Base-by-base conservation (phyloP, 2,329 filamentous ascomycete genomes). In the Cladosporium sp. region DNA sequence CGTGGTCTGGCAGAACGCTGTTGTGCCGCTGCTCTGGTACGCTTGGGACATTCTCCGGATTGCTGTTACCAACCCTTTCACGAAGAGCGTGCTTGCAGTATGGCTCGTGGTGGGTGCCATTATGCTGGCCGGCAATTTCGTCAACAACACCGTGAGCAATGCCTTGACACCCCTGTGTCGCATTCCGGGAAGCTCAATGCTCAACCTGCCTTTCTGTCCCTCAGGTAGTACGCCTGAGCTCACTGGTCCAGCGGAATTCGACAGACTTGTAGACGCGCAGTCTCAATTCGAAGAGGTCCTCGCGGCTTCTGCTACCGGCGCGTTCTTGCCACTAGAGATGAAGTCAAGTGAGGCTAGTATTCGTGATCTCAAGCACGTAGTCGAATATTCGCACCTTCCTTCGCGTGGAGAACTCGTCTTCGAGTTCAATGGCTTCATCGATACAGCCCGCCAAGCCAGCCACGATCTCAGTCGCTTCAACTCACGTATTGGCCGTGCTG, bases 391-490 rank as follows among this genome's bases (percentile, higher is more conserved):
- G 65, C 80, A 84, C 20, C 77, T 94, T 0, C 83, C 85, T 25
- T 84, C 83, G 12, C 84, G 84, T 30, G 82, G 88, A 37, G 87
- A 92, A 72, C 81, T 95, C 12, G 83, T 89, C 4, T 80, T 86
- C 20, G 89, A 93, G 70, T 88, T 95, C 59, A 84, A 88, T 62
- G 84, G 84, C 51, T 95, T 92, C 73, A 84, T 94, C 64, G 84
- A 88, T 9, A 85, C 84, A 0, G 86, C 88, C 1, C 78, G 84
- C 3, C 79, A 81, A 49, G 85, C 87, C 1, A 84, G 87, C 3
- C 78, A 81, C 45, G 85, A 89, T 58, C 79, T 94, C 4, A 86
- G 88, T 61, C 82, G 80, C 59, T 94, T 92, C 80, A 92, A 92
- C 74, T 85, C 84, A 0, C 86, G 88, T 65, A 87, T 92, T 63